A percentile compares a stretch with the other conserved stretches of the same genome.
Conservation (phyloP, 2,329 filamentous ascomycete species). For the Fusarium illudens region DNA sequence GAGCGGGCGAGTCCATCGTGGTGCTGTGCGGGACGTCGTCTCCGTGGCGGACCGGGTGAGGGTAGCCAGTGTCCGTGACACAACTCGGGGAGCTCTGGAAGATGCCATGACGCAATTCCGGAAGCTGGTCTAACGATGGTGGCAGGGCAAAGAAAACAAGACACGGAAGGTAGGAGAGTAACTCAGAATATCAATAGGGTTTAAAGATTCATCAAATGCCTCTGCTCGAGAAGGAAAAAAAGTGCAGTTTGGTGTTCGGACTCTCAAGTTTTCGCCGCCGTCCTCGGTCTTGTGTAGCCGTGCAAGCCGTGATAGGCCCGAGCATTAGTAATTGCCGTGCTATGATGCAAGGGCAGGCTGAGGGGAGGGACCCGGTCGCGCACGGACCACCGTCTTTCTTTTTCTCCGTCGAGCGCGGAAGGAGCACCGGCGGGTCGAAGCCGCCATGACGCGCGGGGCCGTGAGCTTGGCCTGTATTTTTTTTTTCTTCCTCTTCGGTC, state of each 20-base stretch:
- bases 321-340: slow-evolving; percentile 47
- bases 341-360: slow-evolving; percentile 44
- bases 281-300: slow-evolving; percentile 25
- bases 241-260: slow-evolving; percentile 20
- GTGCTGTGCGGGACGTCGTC: slow-evolving; percentile 32
- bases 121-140: background rate
- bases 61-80: slow-evolving; percentile 38
- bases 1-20: slow-evolving; percentile 42
- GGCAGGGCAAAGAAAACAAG: background rate
- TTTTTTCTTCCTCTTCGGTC: background rate
- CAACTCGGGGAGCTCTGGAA: slow-evolving; percentile 34
- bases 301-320: slow-evolving; percentile 38
- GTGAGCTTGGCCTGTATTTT: background rate
- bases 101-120: slow-evolving; percentile 36
- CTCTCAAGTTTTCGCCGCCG: slow-evolving; percentile 43
- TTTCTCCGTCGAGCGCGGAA: slow-evolving; percentile 11
- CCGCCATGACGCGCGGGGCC: slow-evolving; percentile 31
- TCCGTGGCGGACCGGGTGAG: slow-evolving; percentile 35
- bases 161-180: background rate
- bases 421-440: background rate
- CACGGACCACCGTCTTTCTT: slow-evolving; percentile 18
- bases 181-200: background rate
- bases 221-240: slow-evolving; percentile 4
- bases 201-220: slow-evolving; percentile 7
- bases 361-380: background rate